These are phyloP conservation scores for Cryomyces minteri DNA, from an alignment of 495 filamentous ascomycete species.

Conservation along the genomic window DNA sequence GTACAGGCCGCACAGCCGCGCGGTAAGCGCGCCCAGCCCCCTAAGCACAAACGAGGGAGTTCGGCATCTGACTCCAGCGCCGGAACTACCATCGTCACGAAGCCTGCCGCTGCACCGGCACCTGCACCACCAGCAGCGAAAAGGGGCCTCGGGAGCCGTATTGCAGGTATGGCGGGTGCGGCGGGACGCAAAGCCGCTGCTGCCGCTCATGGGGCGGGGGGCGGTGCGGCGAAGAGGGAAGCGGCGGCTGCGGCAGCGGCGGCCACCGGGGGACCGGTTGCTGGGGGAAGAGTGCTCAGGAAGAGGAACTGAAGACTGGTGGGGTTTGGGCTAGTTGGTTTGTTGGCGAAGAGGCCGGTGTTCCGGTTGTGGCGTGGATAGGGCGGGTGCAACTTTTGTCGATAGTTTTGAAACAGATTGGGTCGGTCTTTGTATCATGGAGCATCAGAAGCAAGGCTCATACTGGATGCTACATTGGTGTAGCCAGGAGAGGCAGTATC, in stretches of 20 bases:
- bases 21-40: no score
- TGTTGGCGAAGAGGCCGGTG: no score
- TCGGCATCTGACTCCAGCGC: conserved; percentile 7
- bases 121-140: not conserved
- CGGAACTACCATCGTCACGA: conserved; percentile 13
- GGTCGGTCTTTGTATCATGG: no score
- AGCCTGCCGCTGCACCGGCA: conserved; percentile 1
- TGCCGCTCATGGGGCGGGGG: not conserved
- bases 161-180: not conserved
- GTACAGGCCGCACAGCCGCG: not conserved
- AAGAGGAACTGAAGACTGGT: not conserved
- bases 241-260: not conserved
- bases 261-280: not conserved
- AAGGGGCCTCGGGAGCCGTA: not conserved
- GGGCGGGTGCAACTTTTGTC: no score
- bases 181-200: not conserved
- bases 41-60: no score
- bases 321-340: no score
- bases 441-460: no score
- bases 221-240: not conserved
- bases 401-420: no score
- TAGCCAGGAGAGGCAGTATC: no score
- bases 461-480: no score
- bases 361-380: no score
- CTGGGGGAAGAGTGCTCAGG: not conserved